A percentile compares a stretch with the other conserved stretches of the same genome.
These are phyloP conservation scores for Aureobasidium namibiae DNA, from an alignment of 2,329 filamentous ascomycete species.

Conservation along the genomic window DNA sequence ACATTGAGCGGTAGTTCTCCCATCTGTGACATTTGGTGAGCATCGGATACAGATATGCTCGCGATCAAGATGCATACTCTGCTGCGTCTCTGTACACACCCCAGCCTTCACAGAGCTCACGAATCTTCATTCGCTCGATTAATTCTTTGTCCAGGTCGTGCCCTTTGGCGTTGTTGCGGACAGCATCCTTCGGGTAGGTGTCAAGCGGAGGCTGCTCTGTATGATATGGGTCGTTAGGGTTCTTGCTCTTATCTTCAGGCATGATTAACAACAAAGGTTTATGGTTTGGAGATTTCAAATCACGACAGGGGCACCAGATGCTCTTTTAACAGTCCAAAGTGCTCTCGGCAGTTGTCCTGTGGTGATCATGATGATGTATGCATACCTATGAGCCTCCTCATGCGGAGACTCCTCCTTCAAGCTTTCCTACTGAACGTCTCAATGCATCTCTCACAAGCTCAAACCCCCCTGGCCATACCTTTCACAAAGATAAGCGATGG, in stretches of 20 bases:
- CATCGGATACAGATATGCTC: not conserved
- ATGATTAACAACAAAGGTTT: not conserved
- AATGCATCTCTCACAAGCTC: not conserved
- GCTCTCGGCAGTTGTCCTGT: not conserved
- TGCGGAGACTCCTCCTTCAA: not conserved
- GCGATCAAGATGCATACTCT: not conserved
- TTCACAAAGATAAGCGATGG: too few relatives aligned
- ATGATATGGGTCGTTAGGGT: conserved; percentile 1
- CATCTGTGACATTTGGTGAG: not conserved
- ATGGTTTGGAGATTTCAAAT: not conserved
- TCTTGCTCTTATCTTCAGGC: conserved; percentile 9
- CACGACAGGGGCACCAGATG: not conserved
- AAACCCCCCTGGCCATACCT: too few relatives aligned
- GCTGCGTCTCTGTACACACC: conserved; percentile 13
- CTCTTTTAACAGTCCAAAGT: not conserved
- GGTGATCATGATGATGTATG: not conserved
- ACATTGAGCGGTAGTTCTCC: conserved; percentile 12
- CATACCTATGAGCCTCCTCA: not conserved
- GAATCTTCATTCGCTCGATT: conserved; percentile 8
- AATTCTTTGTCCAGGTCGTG: conserved; percentile 3
- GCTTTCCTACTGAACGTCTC: not conserved
- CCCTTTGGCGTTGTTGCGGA: conserved; percentile 9
- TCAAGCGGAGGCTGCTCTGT: not conserved
- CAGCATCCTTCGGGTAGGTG: conserved; percentile 8
- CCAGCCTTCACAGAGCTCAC: conserved; percentile 10